Evolutionary conservation across 768 basidiomycete species (phyloP).

Genomic region (Mycena vulgaris): DNA sequence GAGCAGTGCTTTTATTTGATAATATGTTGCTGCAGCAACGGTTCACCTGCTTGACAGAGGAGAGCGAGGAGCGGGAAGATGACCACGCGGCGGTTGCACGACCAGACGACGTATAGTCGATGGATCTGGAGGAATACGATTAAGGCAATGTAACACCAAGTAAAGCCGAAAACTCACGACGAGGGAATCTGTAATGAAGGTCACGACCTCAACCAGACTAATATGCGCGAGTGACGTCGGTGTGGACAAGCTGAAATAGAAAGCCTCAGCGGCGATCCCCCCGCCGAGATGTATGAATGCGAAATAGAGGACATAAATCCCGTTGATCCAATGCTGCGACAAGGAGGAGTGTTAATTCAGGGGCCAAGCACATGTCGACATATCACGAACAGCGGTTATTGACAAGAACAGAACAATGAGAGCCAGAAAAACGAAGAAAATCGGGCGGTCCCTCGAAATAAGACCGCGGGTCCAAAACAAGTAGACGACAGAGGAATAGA

Average conservation of each 20-base stretch:
- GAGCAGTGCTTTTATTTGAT: not conserved
- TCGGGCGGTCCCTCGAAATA: conserved; percentile 12
- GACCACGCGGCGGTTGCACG: not conserved
- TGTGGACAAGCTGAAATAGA: not conserved
- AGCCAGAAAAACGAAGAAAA: conserved; percentile 16
- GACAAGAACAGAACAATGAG: conserved; percentile 15
- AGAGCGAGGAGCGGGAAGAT: not conserved
- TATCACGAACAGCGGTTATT: conserved; percentile 19
- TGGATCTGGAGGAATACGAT: not conserved
- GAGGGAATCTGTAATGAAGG: not conserved
- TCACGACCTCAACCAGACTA: not conserved
- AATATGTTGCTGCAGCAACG: too few species aligned
- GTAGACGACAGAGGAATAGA: conserved; percentile 12
- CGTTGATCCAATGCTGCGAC: not conserved
- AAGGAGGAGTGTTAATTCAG: too few species aligned
- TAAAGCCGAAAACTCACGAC: not conserved
- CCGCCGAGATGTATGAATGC: not conserved
- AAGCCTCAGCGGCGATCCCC: not conserved
- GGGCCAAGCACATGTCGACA: not conserved
- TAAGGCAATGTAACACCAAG: not conserved
- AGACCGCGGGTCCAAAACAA: conserved; percentile 4
- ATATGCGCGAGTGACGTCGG: not conserved
- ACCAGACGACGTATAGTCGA: not conserved
- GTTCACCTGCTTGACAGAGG: not conserved
- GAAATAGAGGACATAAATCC: not conserved